These are phyloP conservation scores for Cutaneotrichosporon sp. DNA, from an alignment of 1,284 basidiomycete species.

Conservation along the genomic window DNA sequence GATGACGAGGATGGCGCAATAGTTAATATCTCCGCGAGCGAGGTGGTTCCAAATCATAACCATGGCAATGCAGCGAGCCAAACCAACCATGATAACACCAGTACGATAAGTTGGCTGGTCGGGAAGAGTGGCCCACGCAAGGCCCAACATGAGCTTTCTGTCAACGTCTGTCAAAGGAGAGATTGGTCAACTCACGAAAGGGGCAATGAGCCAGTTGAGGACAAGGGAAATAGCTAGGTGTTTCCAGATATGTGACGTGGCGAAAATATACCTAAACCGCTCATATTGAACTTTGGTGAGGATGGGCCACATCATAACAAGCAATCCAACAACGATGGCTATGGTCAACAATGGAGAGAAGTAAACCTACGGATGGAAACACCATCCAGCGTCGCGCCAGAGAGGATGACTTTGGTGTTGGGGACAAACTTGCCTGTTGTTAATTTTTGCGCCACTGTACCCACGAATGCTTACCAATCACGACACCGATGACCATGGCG, in stretches of 20 bases:
- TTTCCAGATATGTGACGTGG: slow-evolving; percentile 62
- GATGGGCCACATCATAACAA: slow-evolving; percentile 90
- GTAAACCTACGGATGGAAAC: slow-evolving; percentile 48
- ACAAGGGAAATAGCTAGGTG: slow-evolving; percentile 70
- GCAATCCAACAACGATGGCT: slow-evolving; percentile 74
- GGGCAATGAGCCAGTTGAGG: slow-evolving; percentile 79
- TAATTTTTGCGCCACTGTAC: slow-evolving; percentile 55
- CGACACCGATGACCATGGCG: slow-evolving; percentile 74
- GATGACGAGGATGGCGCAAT: slow-evolving; percentile 68
- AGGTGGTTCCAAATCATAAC: slow-evolving; percentile 81
- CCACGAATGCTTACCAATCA: slow-evolving; percentile 65
- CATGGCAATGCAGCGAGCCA: slow-evolving; percentile 67
- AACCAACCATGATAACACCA: slow-evolving; percentile 62
- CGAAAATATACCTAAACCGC: slow-evolving; percentile 62
- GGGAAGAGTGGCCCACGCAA: slow-evolving; percentile 82
- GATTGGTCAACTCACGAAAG: slow-evolving; percentile 53
- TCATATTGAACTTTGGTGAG: slow-evolving; percentile 70
- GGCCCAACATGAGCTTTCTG: slow-evolving; percentile 66
- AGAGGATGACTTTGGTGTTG: slow-evolving; percentile 32
- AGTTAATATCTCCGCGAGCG: slow-evolving; percentile 70
- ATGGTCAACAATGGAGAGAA: neutral
- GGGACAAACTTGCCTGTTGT: slow-evolving; percentile 38
- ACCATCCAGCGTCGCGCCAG: slow-evolving; percentile 40
- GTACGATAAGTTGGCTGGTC: slow-evolving; percentile 61
- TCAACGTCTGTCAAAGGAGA: neutral